Evolutionary conservation across 148 eudicot species (phyloP).

Genomic region (Rhododendron griersonianum): DNA sequence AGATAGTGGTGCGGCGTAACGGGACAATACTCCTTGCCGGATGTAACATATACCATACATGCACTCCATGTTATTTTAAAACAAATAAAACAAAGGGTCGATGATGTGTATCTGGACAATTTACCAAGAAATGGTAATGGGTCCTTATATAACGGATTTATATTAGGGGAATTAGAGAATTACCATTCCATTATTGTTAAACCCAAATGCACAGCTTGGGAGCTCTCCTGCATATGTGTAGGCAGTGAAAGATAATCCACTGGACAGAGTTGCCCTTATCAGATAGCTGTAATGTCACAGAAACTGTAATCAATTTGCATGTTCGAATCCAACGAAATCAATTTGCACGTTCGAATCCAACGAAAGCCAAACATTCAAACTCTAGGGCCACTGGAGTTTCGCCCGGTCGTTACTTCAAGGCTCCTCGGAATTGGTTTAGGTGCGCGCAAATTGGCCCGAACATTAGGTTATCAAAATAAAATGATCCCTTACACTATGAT

Average conservation of each 20-base stretch:
- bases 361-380: too few species aligned
- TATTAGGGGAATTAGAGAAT: background rate
- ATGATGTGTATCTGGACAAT: background rate
- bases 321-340: background rate
- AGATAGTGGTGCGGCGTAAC: background rate
- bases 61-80: background rate
- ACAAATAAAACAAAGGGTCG: background rate
- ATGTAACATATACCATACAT: too few species aligned
- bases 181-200: conserved; percentile 80
- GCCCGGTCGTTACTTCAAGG: too few species aligned
- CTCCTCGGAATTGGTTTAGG: too few species aligned
- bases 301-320: background rate
- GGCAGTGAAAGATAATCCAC: conserved; percentile 67
- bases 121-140: background rate
- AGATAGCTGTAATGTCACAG: conserved; percentile 46
- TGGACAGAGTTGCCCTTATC: conserved; percentile 49
- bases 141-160: background rate
- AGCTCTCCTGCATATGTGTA: conserved; percentile 95
- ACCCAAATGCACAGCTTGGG: conserved; percentile 94
- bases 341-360: too few species aligned
- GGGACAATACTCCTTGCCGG: too few species aligned
- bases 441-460: too few species aligned
- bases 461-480: too few species aligned
- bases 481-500: too few species aligned
- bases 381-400: too few species aligned